phyloP scores from a whole-genome alignment of 805 yeast species.

The Candida golubevii region DNA sequence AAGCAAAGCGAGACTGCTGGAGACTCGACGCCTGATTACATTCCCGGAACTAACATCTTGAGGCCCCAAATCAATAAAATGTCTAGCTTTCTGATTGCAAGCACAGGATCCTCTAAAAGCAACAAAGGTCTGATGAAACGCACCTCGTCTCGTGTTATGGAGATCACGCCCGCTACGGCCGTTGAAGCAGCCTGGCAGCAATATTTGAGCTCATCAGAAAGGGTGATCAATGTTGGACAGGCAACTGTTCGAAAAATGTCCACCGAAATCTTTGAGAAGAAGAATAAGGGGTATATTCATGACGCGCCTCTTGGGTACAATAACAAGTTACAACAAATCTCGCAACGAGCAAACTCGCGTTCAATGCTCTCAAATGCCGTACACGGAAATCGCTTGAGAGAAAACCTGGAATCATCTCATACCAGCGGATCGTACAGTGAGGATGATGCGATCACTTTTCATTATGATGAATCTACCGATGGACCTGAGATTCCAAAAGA shows the following conservation, averaged over 20 bases:
- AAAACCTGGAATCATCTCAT: constrained; percentile 5
- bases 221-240: constrained; percentile 34
- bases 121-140: constrained; percentile 11
- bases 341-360: constrained; percentile 16
- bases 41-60: constrained; percentile 57
- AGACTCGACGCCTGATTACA: constrained; percentile 28
- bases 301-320: constrained; percentile 52
- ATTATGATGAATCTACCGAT: constrained; percentile 2
- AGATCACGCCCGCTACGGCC: constrained; percentile 45
- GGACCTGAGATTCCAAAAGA: constrained; percentile 5
- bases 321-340: constrained; percentile 20
- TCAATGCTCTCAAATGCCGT: constrained; percentile 37
- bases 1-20: background rate
- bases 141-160: constrained; percentile 27
- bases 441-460: constrained; percentile 14
- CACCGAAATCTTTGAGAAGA: constrained; percentile 53
- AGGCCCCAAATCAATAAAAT: constrained; percentile 45
- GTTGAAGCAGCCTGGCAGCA: constrained; percentile 58
- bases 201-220: constrained; percentile 55
- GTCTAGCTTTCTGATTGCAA: constrained; percentile 20
- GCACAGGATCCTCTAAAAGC: constrained; percentile 13
- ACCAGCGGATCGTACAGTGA: constrained; percentile 4
- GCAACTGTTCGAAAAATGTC: constrained; percentile 36
- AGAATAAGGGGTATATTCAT: constrained; percentile 50
- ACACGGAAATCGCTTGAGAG: constrained; percentile 23